Percentiles rank a stretch among this genome's conserved stretches.
Conservation (phyloP, 225 moss, liverwort and hornwort genomes). For the Polytrichum commune region DNA sequence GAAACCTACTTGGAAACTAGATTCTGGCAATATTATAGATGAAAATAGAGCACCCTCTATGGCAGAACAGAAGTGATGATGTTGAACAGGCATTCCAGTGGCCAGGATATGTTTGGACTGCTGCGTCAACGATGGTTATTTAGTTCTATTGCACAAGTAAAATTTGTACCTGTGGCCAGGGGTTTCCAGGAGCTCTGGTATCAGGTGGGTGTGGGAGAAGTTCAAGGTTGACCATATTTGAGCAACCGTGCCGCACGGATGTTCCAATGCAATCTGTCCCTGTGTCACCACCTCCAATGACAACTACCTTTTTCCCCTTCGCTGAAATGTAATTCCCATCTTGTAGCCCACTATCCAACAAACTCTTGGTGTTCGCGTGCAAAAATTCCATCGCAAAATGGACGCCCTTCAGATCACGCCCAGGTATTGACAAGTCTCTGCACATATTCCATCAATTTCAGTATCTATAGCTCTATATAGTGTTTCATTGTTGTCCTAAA, state of each 20-base stretch:
- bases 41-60: too few relatives aligned
- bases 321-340: conserved; percentile 79
- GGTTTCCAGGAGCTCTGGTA: conserved; percentile 61
- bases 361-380: conserved; percentile 69
- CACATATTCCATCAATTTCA: neutral
- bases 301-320: conserved; percentile 76
- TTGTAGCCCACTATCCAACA: conserved; percentile 66
- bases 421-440: conserved; percentile 77
- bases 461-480: too few relatives aligned
- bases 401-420: conserved; percentile 67
- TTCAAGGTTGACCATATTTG: conserved; percentile 69
- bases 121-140: too few relatives aligned
- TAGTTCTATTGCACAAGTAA: too few relatives aligned
- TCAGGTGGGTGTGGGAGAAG: conserved; percentile 72
- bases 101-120: too few relatives aligned
- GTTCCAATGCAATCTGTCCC: conserved; percentile 91
- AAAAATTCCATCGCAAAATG: conserved; percentile 89
- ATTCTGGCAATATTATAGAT: too few relatives aligned
- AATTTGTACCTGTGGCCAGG: conserved; percentile 70
- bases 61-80: too few relatives aligned
- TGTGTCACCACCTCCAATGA: conserved; percentile 87
- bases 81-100: too few relatives aligned
- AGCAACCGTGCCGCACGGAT: conserved; percentile 71
- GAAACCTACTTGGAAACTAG: too few relatives aligned
- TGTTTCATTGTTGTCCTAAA: too few relatives aligned